Evolutionary conservation across 1,284 basidiomycete genomes (phyloP), one percentile per base, ranked within the genome.

Genomic region (Puccinia horiana): DNA sequence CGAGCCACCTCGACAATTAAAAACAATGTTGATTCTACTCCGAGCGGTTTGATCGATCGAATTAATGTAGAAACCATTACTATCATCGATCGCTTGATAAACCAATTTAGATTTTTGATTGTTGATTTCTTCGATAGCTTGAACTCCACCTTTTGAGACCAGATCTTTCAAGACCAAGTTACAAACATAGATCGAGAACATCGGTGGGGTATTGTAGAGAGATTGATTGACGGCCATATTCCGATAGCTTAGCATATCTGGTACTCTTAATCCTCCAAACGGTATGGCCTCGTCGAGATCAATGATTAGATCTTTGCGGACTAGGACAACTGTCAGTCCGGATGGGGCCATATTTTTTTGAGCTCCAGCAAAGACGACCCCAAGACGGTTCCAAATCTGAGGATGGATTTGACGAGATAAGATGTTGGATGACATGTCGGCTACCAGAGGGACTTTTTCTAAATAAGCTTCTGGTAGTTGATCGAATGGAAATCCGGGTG

Each of bases 281-380:
- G 89, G 89, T n/a, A 91, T 90, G 0, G 94, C 93, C 9, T 91
- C 91, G 85, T 94, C 92, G 58, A 93, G 92, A 86, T 93, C 93
- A 85, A 95, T 94, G 85, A 97, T 89, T 86, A 97, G 92, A 87
- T 97, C 94, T 84, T 96, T 91, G 47, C 94, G 91, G 26, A 98
- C 94, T 87, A 99, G 96, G 83, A 96, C 89, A 85, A 99, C 91
- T 5, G 95, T 96, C 35, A 97, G 89, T 2, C 97, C 97, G 0
- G 96, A 92, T 0, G 97, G 97, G 5, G 96, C 97, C 75, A 99
- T 90, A 87, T 99, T 99, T 90, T 99, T 99, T 88, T 99, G 97
- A n/a, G 94, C 97, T 58, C 97, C 97, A 16, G 96, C 98, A 87
- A 93, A 99, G 85, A 99, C 93, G 86, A 99, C 90, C 4, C 94